phyloP scores from a whole-genome alignment of 2,329 filamentous ascomycete species.

The Juglanconis juglandina region DNA sequence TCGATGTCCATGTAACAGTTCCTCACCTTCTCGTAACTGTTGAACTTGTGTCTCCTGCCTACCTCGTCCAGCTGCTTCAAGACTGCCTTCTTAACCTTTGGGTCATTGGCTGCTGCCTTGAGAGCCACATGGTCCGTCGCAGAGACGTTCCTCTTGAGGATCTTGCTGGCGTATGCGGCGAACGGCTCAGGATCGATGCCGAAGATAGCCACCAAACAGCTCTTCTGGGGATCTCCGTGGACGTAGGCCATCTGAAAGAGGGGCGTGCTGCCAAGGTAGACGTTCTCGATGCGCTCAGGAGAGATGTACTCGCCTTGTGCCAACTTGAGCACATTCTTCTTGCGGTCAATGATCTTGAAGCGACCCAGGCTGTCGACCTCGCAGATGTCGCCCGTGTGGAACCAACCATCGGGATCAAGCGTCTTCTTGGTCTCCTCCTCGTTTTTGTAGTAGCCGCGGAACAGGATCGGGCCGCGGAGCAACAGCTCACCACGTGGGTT shows the following conservation, averaged over 20 bases:
- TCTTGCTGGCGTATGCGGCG: conserved; percentile 72
- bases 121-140: conserved; percentile 65
- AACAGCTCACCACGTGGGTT: conserved; percentile 87
- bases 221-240: conserved; percentile 83
- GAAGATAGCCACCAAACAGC: conserved; percentile 79
- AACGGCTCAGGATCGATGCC: conserved; percentile 84
- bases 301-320: conserved; percentile 98
- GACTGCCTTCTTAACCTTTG: conserved; percentile 70
- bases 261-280: conserved; percentile 77
- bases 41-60: conserved; percentile 81
- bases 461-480: conserved; percentile 74
- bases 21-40: conserved; percentile 81
- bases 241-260: conserved; percentile 80
- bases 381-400: conserved; percentile 91
- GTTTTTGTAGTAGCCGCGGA: conserved; percentile 88
- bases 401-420: conserved; percentile 88
- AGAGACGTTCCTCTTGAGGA: conserved; percentile 65
- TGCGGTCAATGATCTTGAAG: conserved; percentile 89
- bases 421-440: conserved; percentile 79
- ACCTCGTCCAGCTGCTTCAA: conserved; percentile 75
- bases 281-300: conserved; percentile 93
- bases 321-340: conserved; percentile 99
- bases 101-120: conserved; percentile 62
- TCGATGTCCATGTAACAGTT: conserved; percentile 75
- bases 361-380: conserved; percentile 80